A percentile compares a stretch with the other conserved stretches of the same genome.
Evolutionary conservation across 2,329 filamentous ascomycete genomes (phyloP).

Genomic region (Trichoderma citrinoviride): DNA sequence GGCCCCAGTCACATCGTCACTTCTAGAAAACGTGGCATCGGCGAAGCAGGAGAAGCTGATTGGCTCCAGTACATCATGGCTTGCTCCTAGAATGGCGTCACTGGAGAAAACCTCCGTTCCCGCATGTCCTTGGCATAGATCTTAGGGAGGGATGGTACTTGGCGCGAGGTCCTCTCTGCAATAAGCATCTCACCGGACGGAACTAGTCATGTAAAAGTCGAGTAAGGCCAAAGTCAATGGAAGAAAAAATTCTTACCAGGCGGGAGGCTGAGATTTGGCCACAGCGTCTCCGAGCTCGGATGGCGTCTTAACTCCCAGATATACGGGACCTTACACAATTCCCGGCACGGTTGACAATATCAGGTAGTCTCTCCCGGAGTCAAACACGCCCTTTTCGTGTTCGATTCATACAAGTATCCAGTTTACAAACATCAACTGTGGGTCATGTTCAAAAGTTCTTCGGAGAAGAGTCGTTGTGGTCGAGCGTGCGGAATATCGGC

Average conservation of each 20-base stretch:
- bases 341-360: background rate
- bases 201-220: background rate
- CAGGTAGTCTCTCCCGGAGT: background rate
- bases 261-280: conserved; percentile 7
- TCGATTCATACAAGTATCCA: background rate
- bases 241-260: background rate
- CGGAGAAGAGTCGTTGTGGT: background rate
- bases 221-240: background rate
- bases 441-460: conserved; percentile 1
- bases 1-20: background rate
- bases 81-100: too few species aligned
- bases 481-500: background rate
- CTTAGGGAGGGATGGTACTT: background rate
- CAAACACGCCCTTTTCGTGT: background rate
- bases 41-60: background rate
- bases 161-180: background rate
- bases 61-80: too few species aligned
- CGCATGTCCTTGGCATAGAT: background rate
- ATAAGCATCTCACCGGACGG: background rate
- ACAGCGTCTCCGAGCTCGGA: conserved; percentile 5
- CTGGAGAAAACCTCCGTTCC: background rate
- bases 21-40: background rate
- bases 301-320: background rate
- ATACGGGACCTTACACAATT: background rate
- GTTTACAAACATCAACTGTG: background rate